phyloP scores from a whole-genome alignment of 352 stramenopile species.

The Globisporangium yorkense region DNA sequence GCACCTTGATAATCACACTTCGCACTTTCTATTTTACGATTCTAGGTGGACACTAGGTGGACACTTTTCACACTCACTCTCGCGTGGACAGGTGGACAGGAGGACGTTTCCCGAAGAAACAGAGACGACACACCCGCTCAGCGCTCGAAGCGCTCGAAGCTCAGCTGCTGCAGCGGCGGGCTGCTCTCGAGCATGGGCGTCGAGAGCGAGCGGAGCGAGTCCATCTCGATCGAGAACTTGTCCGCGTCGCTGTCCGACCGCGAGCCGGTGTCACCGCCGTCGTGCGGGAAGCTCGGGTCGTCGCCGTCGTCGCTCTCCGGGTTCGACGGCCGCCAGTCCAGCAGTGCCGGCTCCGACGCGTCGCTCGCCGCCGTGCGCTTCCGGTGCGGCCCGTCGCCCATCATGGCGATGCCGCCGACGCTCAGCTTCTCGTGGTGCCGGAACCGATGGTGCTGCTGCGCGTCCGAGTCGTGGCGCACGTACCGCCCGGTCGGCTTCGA shows the following conservation, averaged over 20 bases:
- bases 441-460: background rate
- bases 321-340: constrained; percentile 13
- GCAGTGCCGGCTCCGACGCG: constrained; percentile 12
- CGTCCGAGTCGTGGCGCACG: constrained; percentile 7
- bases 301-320: constrained; percentile 6
- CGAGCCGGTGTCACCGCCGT: background rate
- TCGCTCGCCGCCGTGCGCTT: constrained; percentile 10
- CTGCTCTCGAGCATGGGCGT: constrained; percentile 29
- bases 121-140: too few relatives aligned
- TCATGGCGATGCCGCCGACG: background rate
- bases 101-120: too few relatives aligned
- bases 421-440: constrained; percentile 3
- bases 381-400: constrained; percentile 4
- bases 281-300: background rate
- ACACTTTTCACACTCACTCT: too few relatives aligned
- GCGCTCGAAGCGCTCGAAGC: constrained; percentile 7
- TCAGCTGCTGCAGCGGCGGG: constrained; percentile 7
- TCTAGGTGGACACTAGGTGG: too few relatives aligned
- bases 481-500: constrained; percentile 8
- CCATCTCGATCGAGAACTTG: constrained; percentile 33
- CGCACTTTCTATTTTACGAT: too few relatives aligned
- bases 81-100: too few relatives aligned
- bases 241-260: constrained; percentile 14
- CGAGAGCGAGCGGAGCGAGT: constrained; percentile 47
- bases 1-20: too few relatives aligned